Evolutionary conservation across 129 eudicot species (phyloP).

Genomic region (Tagetes patula): DNA sequence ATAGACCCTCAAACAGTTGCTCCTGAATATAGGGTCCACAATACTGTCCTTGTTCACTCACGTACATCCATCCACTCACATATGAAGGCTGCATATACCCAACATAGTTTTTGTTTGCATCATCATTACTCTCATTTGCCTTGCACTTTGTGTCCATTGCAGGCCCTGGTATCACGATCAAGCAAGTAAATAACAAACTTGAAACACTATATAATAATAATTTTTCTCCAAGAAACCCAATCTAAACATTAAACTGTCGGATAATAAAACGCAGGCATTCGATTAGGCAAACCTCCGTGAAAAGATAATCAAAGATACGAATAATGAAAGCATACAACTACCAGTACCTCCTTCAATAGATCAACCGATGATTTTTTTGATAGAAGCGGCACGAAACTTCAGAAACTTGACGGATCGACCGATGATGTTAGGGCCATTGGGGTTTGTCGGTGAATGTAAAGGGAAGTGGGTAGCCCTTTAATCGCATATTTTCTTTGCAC

Average conservation of each 20-base stretch:
- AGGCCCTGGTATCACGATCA: constrained; percentile 27
- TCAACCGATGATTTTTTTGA: constrained; percentile 8
- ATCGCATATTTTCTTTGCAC: too few relatives aligned
- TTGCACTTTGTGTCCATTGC: constrained; percentile 44
- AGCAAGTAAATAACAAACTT: neutral
- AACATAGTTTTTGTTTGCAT: constrained; percentile 18
- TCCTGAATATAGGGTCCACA: constrained; percentile 90
- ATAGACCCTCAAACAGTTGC: constrained; percentile 80
- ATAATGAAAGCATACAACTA: neutral
- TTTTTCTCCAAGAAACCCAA: neutral
- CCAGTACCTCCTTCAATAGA: constrained; percentile 30
- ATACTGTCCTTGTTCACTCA: constrained; percentile 79
- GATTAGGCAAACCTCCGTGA: constrained; percentile 5
- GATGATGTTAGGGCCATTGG: constrained; percentile 19
- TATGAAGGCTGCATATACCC: constrained; percentile 37
- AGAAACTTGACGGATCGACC: constrained; percentile 29
- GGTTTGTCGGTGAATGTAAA: constrained; percentile 19
- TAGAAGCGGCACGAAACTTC: neutral
- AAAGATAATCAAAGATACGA: constrained; percentile 20
- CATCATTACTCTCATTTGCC: constrained; percentile 43
- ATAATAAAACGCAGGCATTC: constrained; percentile 16
- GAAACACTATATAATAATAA: neutral
- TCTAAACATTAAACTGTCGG: constrained; percentile 11
- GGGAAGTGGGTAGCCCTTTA: neutral
- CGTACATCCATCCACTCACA: constrained; percentile 93